Evolutionary conservation across 164 flowering plant genomes (phyloP), one percentile per base, ranked within the genome.

Genomic region (Warburgia ugandensis): DNA sequence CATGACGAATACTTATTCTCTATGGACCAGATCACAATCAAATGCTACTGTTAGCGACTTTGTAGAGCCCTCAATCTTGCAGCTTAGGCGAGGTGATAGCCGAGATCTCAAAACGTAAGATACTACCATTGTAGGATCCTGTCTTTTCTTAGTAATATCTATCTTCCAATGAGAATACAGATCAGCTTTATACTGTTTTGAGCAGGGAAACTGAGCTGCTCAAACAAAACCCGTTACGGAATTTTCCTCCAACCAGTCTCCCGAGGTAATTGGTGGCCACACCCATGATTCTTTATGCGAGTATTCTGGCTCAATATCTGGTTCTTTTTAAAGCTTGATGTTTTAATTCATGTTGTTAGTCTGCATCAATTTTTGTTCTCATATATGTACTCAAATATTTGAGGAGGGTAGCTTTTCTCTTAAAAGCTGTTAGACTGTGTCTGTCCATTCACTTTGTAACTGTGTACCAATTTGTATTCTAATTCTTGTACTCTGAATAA

Each of bases 251-350:
- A 22, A 71, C 59, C 67, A 74, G 86, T 68, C 75, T 89, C 58
- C 97, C 90, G 6, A 63, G 95, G 72, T 89, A 67, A 77, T 37
- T n/a, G n/a, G n/a, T n/a, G n/a, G n/a, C n/a, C n/a, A n/a, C n/a
- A n/a, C n/a, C n/a, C n/a, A n/a, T n/a, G n/a, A n/a, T n/a, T 30
- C 6, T 7, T 50, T 23, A 11, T 23, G 54, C 29, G 10, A 5
- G 29, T 22, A n/a, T 33, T 33, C 21, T 32, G 17, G 16, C 20
- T 11, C 9, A 12, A 6, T 33, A 12, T 25, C 29, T 26, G 16
- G 33, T 35, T 35, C 20, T 27, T 27, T 35, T 22, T 4, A 50
- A 36, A 33, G 41, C 54, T 50, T 26, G 8, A 37, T 16, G 11
- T 36, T 36, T 2, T 7, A n/a, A 11, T 36, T 36, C n/a, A n/a